phyloP scores from a whole-genome alignment of 192 early-diverging fungal species.

The Coemansia biformis region DNA sequence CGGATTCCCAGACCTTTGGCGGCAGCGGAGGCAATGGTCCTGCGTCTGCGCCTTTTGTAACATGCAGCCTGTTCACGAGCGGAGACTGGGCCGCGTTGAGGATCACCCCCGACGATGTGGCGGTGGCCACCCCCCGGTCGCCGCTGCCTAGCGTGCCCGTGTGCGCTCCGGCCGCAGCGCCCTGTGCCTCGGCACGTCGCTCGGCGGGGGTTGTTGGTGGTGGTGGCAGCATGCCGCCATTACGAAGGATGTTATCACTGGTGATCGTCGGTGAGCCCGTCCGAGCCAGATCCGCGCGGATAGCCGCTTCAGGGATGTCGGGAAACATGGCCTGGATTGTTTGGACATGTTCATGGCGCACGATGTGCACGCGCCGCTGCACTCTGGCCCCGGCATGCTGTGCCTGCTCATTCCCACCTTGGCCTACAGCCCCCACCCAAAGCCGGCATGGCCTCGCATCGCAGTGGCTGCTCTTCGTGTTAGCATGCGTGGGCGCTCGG shows the following conservation, averaged over 20 bases:
- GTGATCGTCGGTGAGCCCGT: conserved; percentile 80
- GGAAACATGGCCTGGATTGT: conserved; percentile 80
- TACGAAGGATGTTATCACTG: conserved; percentile 71
- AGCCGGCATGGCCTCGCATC: not conserved
- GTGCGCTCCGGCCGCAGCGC: not conserved
- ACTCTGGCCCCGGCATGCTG: conserved; percentile 7
- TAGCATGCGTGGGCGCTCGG: not conserved
- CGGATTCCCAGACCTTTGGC: conserved; percentile 43
- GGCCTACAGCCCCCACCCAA: conserved; percentile 14
- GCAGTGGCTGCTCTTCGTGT: not conserved
- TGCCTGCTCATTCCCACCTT: conserved; percentile 31
- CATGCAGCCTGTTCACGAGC: conserved; percentile 28
- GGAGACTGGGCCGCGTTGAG: conserved; percentile 39
- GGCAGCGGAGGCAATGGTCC: conserved; percentile 22
- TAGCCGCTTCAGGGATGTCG: conserved; percentile 66
- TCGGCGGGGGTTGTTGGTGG: conserved; percentile 23
- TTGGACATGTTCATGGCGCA: conserved; percentile 54
- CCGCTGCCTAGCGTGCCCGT: not conserved
- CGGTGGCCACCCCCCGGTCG: not conserved
- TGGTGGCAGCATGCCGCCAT: conserved; percentile 33
- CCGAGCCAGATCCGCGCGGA: conserved; percentile 67
- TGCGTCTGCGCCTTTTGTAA: conserved; percentile 17
- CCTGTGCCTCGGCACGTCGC: conserved; percentile 14
- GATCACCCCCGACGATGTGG: conserved; percentile 18
- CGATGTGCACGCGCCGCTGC: conserved; percentile 26